A percentile compares a stretch with the other conserved stretches of the same genome.
phyloP scores from a whole-genome alignment of 345 rosid genomes.

The Chamaenerion angustifolium region DNA sequence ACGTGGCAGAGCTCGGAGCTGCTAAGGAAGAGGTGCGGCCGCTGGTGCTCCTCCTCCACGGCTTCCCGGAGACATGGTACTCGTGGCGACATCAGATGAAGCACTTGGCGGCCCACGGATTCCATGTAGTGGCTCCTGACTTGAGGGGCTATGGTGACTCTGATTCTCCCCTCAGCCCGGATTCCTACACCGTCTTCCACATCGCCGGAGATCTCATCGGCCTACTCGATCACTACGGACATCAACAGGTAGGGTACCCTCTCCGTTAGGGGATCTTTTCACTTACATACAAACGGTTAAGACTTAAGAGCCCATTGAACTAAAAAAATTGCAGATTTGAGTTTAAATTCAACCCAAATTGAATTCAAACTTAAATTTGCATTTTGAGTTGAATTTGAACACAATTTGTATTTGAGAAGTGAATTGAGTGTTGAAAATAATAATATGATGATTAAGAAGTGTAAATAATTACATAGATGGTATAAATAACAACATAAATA shows the following conservation, averaged over 20 bases:
- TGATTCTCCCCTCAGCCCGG: conserved; percentile 30
- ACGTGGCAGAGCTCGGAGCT: conserved; percentile 41
- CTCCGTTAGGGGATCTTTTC: background rate
- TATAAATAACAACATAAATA: too few species aligned
- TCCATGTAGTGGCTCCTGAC: conserved; percentile 56
- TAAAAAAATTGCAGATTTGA: too few species aligned
- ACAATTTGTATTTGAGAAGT: too few species aligned
- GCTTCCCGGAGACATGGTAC: conserved; percentile 69
- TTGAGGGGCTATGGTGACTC: conserved; percentile 55
- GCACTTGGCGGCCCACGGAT: conserved; percentile 39
- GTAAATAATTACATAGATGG: too few species aligned
- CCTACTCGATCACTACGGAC: conserved; percentile 34
- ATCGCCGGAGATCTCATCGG: conserved; percentile 41
- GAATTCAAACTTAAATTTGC: too few species aligned
- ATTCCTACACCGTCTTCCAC: conserved; percentile 36
- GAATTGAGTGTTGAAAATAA: too few species aligned
- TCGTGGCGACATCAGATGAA: conserved; percentile 66
- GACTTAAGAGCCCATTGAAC: too few species aligned
- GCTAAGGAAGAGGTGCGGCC: conserved; percentile 17
- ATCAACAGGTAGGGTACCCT: conserved; percentile 24
- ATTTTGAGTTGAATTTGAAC: too few species aligned
- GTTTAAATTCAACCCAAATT: too few species aligned
- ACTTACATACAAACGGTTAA: background rate
- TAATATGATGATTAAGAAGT: too few species aligned
- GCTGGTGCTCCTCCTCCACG: conserved; percentile 45